These are phyloP conservation scores for Maudiozyma bulderi DNA, from an alignment of 805 yeast genomes.

Conservation along the genomic window DNA sequence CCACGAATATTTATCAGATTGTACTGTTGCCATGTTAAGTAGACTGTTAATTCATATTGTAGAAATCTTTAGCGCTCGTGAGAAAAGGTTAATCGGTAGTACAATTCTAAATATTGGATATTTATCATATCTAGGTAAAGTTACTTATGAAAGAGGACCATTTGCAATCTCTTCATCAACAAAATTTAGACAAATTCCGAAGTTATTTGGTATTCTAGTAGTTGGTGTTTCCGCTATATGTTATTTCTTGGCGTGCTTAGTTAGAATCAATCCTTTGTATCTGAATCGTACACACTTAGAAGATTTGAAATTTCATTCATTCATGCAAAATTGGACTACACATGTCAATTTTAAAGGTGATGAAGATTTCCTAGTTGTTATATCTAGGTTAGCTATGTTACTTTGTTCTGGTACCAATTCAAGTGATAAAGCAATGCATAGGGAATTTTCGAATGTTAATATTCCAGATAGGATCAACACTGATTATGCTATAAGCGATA, in stretches of 20 bases:
- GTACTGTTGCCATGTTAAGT: constrained; percentile 45
- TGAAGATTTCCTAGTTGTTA: constrained; percentile 21
- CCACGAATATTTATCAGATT: constrained; percentile 12
- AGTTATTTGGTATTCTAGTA: constrained; percentile 41
- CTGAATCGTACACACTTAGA: constrained; percentile 5
- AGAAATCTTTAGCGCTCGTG: constrained; percentile 43
- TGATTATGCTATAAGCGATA: constrained; percentile 6
- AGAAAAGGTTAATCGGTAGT: constrained; percentile 56
- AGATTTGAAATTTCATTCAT: constrained; percentile 24
- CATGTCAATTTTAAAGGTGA: constrained; percentile 27
- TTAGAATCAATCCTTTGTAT: constrained; percentile 34
- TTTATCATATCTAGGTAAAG: constrained; percentile 32
- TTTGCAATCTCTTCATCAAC: constrained; percentile 49
- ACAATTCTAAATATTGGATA: constrained; percentile 47
- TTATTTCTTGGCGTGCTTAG: constrained; percentile 48
- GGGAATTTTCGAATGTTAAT: constrained; percentile 17
- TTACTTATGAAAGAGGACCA: constrained; percentile 45
- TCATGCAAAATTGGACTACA: constrained; percentile 31
- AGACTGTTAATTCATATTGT: constrained; percentile 57
- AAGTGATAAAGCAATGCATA: constrained; percentile 17
- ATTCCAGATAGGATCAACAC: constrained; percentile 13
- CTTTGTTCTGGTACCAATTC: constrained; percentile 18
- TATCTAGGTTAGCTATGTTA: constrained; percentile 16
- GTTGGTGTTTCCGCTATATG: constrained; percentile 43
- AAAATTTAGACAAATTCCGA: constrained; percentile 56